A percentile compares a stretch with the other conserved stretches of the same genome.
phyloP scores from a whole-genome alignment of 2,329 filamentous ascomycete genomes.

The Cylindrodendrum hubeiense region DNA sequence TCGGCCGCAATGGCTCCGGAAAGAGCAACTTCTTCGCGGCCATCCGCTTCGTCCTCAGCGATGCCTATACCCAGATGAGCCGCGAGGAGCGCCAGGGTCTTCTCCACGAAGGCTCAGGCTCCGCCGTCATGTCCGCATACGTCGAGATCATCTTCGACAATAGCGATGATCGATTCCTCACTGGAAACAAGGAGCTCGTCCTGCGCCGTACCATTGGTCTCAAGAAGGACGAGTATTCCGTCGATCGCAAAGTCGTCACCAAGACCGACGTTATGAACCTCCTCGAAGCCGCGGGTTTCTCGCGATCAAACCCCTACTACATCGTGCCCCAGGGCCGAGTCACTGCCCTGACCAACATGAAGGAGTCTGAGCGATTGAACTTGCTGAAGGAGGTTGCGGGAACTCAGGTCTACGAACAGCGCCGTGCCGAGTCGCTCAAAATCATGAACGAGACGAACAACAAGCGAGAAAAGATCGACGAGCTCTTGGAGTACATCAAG shows the following conservation, averaged over 20 bases:
- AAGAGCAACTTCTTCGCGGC: constrained; percentile 99
- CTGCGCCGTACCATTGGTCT: constrained; percentile 94
- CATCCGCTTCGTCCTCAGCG: constrained; percentile 97
- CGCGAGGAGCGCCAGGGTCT: constrained; percentile 96
- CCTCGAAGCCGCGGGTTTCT: constrained; percentile 95
- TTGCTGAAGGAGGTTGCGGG: constrained; percentile 98
- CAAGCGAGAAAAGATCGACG: constrained; percentile 94
- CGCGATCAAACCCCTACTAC: constrained; percentile 97
- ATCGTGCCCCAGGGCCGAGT: constrained; percentile 98
- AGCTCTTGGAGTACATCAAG: constrained; percentile 90
- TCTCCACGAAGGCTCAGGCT: constrained; percentile 97
- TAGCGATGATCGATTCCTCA: constrained; percentile 93
- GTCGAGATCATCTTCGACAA: constrained; percentile 99
- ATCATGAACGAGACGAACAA: constrained; percentile 98
- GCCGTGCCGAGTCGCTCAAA: constrained; percentile 90
- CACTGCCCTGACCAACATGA: constrained; percentile 98
- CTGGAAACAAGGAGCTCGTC: constrained; percentile 89
- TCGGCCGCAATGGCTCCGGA: constrained; percentile 98
- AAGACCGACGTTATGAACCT: constrained; percentile 96
- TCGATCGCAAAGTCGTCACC: constrained; percentile 96
- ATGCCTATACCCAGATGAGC: constrained; percentile 96
- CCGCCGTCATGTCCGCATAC: constrained; percentile 99
- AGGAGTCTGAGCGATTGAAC: constrained; percentile 89
- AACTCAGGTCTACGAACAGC: constrained; percentile 95
- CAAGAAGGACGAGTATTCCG: constrained; percentile 98